Percentiles rank a stretch among this genome's conserved stretches.
Conservation (phyloP, 768 basidiomycete genomes). For the Dioszegia crocea region DNA sequence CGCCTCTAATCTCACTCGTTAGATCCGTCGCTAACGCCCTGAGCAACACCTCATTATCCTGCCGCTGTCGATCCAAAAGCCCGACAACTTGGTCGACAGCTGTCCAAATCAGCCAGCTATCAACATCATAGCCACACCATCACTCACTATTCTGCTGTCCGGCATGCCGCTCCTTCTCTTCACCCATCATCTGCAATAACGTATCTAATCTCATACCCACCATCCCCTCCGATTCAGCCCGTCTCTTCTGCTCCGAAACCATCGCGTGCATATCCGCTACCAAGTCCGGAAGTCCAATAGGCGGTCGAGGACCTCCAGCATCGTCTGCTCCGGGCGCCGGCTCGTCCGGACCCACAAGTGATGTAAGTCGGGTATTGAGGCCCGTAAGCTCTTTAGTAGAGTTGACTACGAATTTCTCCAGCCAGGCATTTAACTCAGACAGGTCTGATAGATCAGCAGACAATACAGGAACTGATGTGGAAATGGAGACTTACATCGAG, state of each 20-base stretch:
- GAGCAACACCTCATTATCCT: conserved; percentile 68
- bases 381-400: conserved; percentile 68
- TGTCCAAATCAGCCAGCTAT: conserved; percentile 1
- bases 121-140: background rate
- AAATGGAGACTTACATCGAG: conserved; percentile 36
- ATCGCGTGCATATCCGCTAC: conserved; percentile 52
- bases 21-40: conserved; percentile 69
- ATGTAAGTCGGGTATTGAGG: conserved; percentile 61
- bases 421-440: conserved; percentile 58
- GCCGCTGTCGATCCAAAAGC: conserved; percentile 65
- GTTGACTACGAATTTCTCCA: conserved; percentile 74
- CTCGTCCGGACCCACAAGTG: conserved; percentile 53
- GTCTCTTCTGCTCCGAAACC: conserved; percentile 49
- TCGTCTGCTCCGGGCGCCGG: background rate
- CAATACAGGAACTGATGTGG: background rate
- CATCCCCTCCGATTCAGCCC: conserved; percentile 59
- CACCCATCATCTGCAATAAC: conserved; percentile 42
- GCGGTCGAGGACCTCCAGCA: background rate
- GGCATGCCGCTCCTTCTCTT: conserved; percentile 43
- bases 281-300: conserved; percentile 34
- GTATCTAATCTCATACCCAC: conserved; percentile 50
- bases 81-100: conserved; percentile 41
- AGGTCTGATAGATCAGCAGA: conserved; percentile 26
- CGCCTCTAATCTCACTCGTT: conserved; percentile 76
- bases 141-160: conserved; percentile 36